Percentiles rank a stretch among this genome's conserved stretches.
phyloP scores from a whole-genome alignment of 2,329 filamentous ascomycete species.

The Epicoccum sorghinum region DNA sequence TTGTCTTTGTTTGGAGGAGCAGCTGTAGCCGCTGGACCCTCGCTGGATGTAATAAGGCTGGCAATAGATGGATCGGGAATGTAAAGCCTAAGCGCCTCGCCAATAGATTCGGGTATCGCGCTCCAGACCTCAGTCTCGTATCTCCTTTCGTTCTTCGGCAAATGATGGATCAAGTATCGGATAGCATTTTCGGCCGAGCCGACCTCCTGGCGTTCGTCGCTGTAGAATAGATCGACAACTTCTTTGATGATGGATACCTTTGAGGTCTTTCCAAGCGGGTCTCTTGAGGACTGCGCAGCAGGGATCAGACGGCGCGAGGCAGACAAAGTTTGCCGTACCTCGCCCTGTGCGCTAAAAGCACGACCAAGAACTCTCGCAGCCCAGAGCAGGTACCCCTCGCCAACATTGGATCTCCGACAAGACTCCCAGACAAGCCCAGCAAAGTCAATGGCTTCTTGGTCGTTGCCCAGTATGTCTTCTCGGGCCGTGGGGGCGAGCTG shows the following conservation, averaged over 20 bases:
- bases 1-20: conserved; percentile 21
- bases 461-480: conserved; percentile 72
- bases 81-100: conserved; percentile 34
- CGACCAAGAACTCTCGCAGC: conserved; percentile 82
- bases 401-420: conserved; percentile 68
- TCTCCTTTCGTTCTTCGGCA: conserved; percentile 24
- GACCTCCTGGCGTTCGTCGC: conserved; percentile 49
- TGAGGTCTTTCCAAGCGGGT: conserved; percentile 35
- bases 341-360: conserved; percentile 71
- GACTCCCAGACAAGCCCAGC: conserved; percentile 77
- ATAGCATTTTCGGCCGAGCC: conserved; percentile 53
- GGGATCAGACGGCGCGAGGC: conserved; percentile 36
- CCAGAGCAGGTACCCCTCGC: conserved; percentile 79
- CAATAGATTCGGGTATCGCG: conserved; percentile 39
- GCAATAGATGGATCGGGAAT: conserved; percentile 22
- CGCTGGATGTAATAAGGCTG: background rate
- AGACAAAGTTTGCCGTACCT: conserved; percentile 56
- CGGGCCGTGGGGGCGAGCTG: conserved; percentile 62
- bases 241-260: conserved; percentile 46
- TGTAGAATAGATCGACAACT: conserved; percentile 46
- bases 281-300: conserved; percentile 23
- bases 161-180: conserved; percentile 37
- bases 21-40: conserved; percentile 28
- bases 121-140: conserved; percentile 39
- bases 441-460: conserved; percentile 67